Evolutionary conservation across 306 rosid species (phyloP).

Genomic region (Cicer cuneatum): DNA sequence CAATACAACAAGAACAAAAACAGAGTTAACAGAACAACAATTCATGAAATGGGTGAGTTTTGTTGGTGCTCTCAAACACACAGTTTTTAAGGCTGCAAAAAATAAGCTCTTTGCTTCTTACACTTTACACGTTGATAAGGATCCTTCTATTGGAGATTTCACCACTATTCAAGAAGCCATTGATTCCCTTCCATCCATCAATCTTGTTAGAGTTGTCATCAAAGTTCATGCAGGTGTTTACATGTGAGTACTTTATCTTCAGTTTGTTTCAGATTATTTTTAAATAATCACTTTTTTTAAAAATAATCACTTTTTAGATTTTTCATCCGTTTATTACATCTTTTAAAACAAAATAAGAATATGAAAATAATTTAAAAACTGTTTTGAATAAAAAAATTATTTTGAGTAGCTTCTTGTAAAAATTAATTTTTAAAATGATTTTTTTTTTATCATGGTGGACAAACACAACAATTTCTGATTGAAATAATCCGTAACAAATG

Average conservation of each 20-base stretch:
- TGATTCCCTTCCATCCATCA: conserved; percentile 81
- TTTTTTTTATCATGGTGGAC: too few relatives aligned
- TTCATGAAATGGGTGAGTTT: conserved; percentile 89
- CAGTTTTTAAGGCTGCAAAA: conserved; percentile 72
- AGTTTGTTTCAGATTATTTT: too few relatives aligned
- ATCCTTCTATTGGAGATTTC: conserved; percentile 68
- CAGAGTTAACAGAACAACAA: conserved; percentile 70
- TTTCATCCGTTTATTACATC: too few relatives aligned
- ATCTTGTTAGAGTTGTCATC: conserved; percentile 87
- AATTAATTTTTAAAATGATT: too few relatives aligned
- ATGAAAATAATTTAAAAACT: too few relatives aligned
- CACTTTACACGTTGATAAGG: conserved; percentile 73
- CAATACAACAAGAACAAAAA: conserved; percentile 56
- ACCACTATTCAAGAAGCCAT: conserved; percentile 83
- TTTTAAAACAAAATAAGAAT: too few relatives aligned
- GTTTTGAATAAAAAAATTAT: too few relatives aligned
- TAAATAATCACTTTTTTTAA: too few relatives aligned
- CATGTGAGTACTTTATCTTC: conserved; percentile 53
- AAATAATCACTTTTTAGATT: too few relatives aligned
- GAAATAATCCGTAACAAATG: too few relatives aligned
- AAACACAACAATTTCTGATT: too few relatives aligned
- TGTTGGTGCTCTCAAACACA: conserved; percentile 79
- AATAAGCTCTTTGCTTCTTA: conserved; percentile 86
- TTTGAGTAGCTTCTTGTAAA: too few relatives aligned
- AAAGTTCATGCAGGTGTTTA: conserved; percentile 95